Percentiles rank a stretch among this genome's conserved stretches.
phyloP scores from a whole-genome alignment of 345 rosid species.

The Odontarrhena argentea region DNA sequence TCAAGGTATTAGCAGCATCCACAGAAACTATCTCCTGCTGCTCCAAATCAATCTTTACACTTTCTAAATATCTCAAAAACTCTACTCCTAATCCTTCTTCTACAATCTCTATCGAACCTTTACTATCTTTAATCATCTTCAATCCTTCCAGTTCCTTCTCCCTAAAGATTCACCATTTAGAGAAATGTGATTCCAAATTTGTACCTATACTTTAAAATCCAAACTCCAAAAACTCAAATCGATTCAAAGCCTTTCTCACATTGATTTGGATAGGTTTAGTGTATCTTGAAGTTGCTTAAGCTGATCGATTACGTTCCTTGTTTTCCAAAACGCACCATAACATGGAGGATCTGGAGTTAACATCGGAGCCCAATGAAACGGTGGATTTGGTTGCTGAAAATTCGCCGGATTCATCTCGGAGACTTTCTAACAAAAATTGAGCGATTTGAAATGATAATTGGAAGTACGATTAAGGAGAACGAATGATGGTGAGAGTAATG shows the following conservation, averaged over 20 bases:
- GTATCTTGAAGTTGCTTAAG: constrained; percentile 63
- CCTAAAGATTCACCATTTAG: constrained; percentile 38
- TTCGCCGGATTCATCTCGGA: constrained; percentile 36
- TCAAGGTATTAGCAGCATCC: constrained; percentile 68
- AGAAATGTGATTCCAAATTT: no score
- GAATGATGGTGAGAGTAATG: not conserved
- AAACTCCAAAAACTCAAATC: no score
- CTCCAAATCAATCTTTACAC: constrained; percentile 47
- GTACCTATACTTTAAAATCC: not conserved
- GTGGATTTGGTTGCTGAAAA: constrained; percentile 41
- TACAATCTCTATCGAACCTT: constrained; percentile 36
- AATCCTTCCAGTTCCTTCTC: constrained; percentile 67
- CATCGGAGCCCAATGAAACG: constrained; percentile 56
- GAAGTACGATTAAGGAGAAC: not conserved
- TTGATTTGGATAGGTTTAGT: constrained; percentile 61
- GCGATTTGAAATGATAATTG: not conserved
- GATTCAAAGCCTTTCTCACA: constrained; percentile 45
- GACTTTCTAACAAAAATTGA: not conserved
- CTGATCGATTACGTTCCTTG: constrained; percentile 50
- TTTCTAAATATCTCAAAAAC: constrained; percentile 49
- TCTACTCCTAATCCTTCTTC: constrained; percentile 33
- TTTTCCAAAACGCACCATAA: constrained; percentile 61
- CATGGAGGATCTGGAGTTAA: constrained; percentile 69
- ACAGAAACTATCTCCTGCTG: constrained; percentile 58
- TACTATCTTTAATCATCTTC: constrained; percentile 41